These are phyloP conservation scores for Haplosporangium gracile DNA, from an alignment of 192 early-diverging fungal species.

Conservation along the genomic window DNA sequence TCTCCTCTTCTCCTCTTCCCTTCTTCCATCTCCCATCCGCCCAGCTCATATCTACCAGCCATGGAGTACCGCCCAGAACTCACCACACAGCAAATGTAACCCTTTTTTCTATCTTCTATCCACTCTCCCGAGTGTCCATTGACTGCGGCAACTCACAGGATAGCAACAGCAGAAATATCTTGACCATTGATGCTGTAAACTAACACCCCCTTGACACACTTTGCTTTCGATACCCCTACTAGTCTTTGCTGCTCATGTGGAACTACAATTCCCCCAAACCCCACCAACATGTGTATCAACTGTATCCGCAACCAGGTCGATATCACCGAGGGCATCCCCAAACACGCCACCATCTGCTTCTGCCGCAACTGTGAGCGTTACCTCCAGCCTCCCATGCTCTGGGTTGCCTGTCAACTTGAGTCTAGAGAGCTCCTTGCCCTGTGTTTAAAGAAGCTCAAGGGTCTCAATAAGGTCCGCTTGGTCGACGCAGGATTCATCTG, in stretches of 20 bases:
- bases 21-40: neutral
- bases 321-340: slow-evolving; percentile 98
- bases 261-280: slow-evolving; percentile 93
- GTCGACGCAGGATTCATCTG: slow-evolving; percentile 98
- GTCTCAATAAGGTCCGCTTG: slow-evolving; percentile 92
- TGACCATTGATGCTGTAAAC: neutral
- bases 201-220: neutral
- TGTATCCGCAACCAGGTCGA: slow-evolving; percentile 98
- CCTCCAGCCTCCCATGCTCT: slow-evolving; percentile 93
- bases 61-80: slow-evolving; percentile 71
- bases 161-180: neutral
- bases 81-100: slow-evolving; percentile 68
- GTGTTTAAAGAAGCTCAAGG: slow-evolving; percentile 93
- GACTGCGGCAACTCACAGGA: slow-evolving; percentile 1
- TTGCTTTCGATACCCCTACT: neutral
- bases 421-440: slow-evolving; percentile 91
- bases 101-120: neutral
- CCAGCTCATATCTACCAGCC: neutral
- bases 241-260: slow-evolving; percentile 95
- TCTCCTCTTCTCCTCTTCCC: neutral
- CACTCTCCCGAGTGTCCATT: neutral
- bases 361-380: slow-evolving; percentile 98
- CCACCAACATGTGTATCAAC: slow-evolving; percentile 98
- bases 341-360: slow-evolving; percentile 95
- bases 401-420: slow-evolving; percentile 92